phyloP scores from a whole-genome alignment of 2,329 filamentous ascomycete species.

The Botrytis porri region DNA sequence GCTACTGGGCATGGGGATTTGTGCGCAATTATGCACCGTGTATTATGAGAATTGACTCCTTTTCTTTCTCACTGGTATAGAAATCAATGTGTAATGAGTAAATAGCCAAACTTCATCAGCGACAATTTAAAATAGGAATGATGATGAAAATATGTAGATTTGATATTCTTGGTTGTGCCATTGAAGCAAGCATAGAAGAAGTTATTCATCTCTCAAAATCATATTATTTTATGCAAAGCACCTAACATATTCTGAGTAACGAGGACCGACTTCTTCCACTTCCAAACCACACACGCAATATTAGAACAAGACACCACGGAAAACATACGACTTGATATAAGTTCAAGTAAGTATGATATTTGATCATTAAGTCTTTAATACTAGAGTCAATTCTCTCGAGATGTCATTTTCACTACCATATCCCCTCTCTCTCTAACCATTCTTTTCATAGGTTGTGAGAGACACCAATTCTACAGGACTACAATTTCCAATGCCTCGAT shows the following conservation, averaged over 20 bases:
- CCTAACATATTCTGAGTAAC: conserved; percentile 28
- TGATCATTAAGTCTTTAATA: conserved; percentile 18
- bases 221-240: conserved; percentile 27
- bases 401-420: conserved; percentile 20
- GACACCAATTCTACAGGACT: conserved; percentile 31
- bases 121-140: conserved; percentile 20
- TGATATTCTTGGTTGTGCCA: not conserved
- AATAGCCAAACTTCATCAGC: conserved; percentile 3
- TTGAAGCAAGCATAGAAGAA: conserved; percentile 17
- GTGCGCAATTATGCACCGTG: not conserved
- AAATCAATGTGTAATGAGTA: not conserved
- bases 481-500: conserved; percentile 38
- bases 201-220: conserved; percentile 22
- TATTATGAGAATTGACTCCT: not conserved
- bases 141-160: conserved; percentile 18
- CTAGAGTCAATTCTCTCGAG: conserved; percentile 22
- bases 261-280: conserved; percentile 18
- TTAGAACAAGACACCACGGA: conserved; percentile 21
- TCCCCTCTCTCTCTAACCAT: conserved; percentile 27
- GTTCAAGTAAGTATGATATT: conserved; percentile 28
- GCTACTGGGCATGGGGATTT: not conserved
- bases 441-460: conserved; percentile 15
- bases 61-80: not conserved
- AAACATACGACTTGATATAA: conserved; percentile 22
- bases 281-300: conserved; percentile 19